Percentiles rank a stretch among this genome's conserved stretches.
Evolutionary conservation across 192 early-diverging fungal species (phyloP).

Genomic region (Umbelopsis vinacea): DNA sequence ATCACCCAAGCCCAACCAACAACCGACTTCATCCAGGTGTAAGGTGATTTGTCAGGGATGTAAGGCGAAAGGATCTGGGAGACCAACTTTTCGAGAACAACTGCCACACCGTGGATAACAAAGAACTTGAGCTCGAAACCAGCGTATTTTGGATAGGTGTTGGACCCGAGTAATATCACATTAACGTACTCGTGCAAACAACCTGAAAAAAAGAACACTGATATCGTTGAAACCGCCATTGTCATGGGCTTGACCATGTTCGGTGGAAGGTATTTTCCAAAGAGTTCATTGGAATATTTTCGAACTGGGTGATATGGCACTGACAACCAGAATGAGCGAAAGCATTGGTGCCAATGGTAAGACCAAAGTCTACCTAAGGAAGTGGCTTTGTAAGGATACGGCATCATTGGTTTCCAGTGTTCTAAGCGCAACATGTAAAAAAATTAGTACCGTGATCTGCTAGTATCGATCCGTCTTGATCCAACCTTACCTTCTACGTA

Average conservation of each 20-base stretch:
- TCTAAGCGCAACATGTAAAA: neutral
- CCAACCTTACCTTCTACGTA: neutral
- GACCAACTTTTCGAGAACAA: conserved; percentile 2
- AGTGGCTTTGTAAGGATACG: neutral
- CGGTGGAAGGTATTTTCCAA: neutral
- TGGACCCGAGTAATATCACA: neutral
- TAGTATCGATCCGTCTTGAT: neutral
- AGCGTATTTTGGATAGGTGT: neutral
- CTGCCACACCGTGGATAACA: neutral
- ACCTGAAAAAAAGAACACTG: conserved; percentile 6
- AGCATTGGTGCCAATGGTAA: neutral
- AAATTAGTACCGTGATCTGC: neutral
- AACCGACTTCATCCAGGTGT: conserved; percentile 5
- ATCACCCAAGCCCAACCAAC: conserved; percentile 6
- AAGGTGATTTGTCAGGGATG: neutral
- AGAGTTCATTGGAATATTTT: neutral
- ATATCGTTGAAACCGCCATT: neutral
- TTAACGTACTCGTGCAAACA: conserved; percentile 13
- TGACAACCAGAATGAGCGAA: conserved; percentile 15
- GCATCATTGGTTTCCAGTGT: conserved; percentile 13
- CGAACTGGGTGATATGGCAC: conserved; percentile 9
- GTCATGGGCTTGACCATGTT: neutral
- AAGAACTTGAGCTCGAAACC: conserved; percentile 1
- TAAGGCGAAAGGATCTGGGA: neutral
- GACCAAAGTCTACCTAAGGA: neutral